phyloP scores from a whole-genome alignment of 1,139 yeast genomes.

The Eremothecium cymbalariae region DNA sequence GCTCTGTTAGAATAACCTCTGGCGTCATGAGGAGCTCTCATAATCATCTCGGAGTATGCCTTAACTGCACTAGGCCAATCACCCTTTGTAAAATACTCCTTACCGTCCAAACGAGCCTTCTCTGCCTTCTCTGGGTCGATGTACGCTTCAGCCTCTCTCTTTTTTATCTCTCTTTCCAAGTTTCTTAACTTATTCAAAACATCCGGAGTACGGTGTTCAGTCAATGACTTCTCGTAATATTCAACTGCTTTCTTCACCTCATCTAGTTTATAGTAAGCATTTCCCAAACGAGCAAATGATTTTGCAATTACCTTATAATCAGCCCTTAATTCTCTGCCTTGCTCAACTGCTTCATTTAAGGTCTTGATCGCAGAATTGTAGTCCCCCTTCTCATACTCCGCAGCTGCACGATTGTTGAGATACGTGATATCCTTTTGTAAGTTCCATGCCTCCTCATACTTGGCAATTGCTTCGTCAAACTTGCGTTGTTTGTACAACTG shows the following conservation, averaged over 20 bases:
- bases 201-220: conserved; percentile 97
- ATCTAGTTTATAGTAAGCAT: conserved; percentile 64
- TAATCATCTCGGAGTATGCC: conserved; percentile 89
- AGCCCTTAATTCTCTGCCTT: conserved; percentile 83
- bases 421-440: conserved; percentile 79
- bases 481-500: conserved; percentile 74
- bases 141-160: conserved; percentile 67
- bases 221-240: conserved; percentile 79
- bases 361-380: conserved; percentile 76
- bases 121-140: conserved; percentile 90
- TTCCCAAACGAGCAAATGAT: conserved; percentile 88
- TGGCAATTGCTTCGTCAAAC: conserved; percentile 86
- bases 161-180: conserved; percentile 79
- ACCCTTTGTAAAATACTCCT: conserved; percentile 76
- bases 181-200: conserved; percentile 79
- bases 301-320: conserved; percentile 90
- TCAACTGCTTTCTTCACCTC: conserved; percentile 65
- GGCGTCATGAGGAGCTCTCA: conserved; percentile 93
- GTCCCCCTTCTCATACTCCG: conserved; percentile 93
- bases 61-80: conserved; percentile 98
- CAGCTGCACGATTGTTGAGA: conserved; percentile 94
- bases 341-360: conserved; percentile 73
- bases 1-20: conserved; percentile 98
- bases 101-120: conserved; percentile 89
- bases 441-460: conserved; percentile 83